Percentiles rank a stretch among this genome's conserved stretches.
phyloP scores from a whole-genome alignment of 345 rosid species.

The Cardamine occulta region DNA sequence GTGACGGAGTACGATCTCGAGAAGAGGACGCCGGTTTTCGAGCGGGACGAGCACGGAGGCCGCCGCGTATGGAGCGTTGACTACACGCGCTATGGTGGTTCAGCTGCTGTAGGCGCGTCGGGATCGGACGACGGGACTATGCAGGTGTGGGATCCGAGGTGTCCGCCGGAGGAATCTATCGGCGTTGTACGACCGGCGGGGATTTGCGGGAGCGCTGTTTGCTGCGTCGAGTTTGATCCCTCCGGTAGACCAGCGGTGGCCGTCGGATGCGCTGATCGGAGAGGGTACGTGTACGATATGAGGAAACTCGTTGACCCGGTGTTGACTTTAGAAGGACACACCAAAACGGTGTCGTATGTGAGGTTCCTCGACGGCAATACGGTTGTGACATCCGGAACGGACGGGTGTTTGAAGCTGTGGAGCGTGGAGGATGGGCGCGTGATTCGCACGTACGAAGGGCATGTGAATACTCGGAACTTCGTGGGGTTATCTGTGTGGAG shows the following conservation, averaged over 20 bases:
- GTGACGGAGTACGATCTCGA: conserved; percentile 88
- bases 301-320: conserved; percentile 59
- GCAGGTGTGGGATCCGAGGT: conserved; percentile 89
- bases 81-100: conserved; percentile 49
- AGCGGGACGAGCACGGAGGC: conserved; percentile 94
- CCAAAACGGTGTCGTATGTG: conserved; percentile 71
- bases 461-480: conserved; percentile 69
- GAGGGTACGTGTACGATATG: conserved; percentile 70
- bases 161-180: conserved; percentile 52
- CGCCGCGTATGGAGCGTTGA: conserved; percentile 92
- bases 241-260: conserved; percentile 59
- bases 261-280: conserved; percentile 79
- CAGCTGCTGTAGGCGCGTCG: conserved; percentile 65
- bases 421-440: conserved; percentile 35
- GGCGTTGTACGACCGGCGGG: conserved; percentile 54
- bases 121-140: conserved; percentile 91
- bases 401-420: conserved; percentile 85
- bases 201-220: conserved; percentile 54
- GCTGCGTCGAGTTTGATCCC: conserved; percentile 78
- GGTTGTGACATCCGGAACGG: conserved; percentile 64
- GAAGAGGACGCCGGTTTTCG: conserved; percentile 61
- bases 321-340: conserved; percentile 59
- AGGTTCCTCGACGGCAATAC: conserved; percentile 53
- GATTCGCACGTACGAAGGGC: conserved; percentile 75
- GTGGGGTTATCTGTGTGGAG: conserved; percentile 88